These are phyloP conservation scores for Linnemannia zychae DNA, from an alignment of 192 early-diverging fungal species.

Conservation along the genomic window DNA sequence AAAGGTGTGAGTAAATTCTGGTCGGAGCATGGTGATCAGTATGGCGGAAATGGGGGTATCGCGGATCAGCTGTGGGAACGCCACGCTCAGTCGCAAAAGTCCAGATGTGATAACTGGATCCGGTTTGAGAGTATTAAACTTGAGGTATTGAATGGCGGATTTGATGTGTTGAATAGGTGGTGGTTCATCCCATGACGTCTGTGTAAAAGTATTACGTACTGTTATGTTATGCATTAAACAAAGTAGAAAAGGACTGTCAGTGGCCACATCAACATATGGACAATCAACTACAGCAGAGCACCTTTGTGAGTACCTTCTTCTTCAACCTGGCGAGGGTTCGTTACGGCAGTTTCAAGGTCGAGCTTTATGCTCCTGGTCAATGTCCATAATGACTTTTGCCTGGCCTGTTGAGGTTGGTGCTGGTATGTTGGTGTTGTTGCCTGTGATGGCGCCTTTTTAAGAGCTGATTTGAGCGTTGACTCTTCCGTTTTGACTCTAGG, in stretches of 20 bases:
- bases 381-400: conserved; percentile 30
- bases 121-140: conserved; percentile 45
- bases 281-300: not conserved
- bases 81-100: conserved; percentile 39
- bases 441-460: conserved; percentile 41
- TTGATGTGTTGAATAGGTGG: conserved; percentile 46
- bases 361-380: conserved; percentile 23
- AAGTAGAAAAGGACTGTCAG: not conserved
- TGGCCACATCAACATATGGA: not conserved
- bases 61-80: conserved; percentile 38
- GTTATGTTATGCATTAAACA: not conserved
- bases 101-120: conserved; percentile 44
- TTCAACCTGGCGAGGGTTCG: conserved; percentile 47
- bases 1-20: conserved; percentile 51
- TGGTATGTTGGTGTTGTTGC: conserved; percentile 12
- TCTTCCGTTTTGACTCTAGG: conserved; percentile 45
- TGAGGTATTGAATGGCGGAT: conserved; percentile 39
- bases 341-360: conserved; percentile 27
- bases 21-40: conserved; percentile 50
- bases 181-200: conserved; percentile 32
- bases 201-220: conserved; percentile 42
- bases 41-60: conserved; percentile 28
- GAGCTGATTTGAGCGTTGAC: conserved; percentile 19
- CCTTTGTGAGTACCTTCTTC: conserved; percentile 34
- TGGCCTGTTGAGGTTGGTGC: conserved; percentile 7